Base-by-base conservation (phyloP, 345 rosid genomes). In the Nephelium lappaceum region DNA sequence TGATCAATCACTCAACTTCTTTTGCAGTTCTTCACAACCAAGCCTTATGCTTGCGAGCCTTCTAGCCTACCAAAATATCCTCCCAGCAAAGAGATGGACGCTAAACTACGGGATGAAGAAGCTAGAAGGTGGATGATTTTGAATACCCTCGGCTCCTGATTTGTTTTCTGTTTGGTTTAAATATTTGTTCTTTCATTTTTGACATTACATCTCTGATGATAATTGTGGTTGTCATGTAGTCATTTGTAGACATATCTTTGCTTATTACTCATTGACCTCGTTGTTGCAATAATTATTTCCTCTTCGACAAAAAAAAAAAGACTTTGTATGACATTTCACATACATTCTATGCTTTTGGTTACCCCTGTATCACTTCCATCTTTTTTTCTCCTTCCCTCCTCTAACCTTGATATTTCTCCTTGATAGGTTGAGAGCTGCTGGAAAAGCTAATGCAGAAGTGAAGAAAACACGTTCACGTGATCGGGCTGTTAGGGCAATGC, bases 61-160 rank as follows among this genome's bases (percentile, higher is more conserved):
- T 90, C 97, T 61, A 89, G 87, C 76, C 94, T 92, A 70, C 97
- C 94, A 67, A 92, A 92, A 62, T 90, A 92, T 58, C 97, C 94
- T 36, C 97, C 97, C 68, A 90, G 90, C 87, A 90, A 92, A 82
- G 97, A 92, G 85, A 91, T 92, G 87, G 94, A 91, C 85, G 94
- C 97, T 72, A 90, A 90, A 77, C 84, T 88, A 76, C 85, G 94
- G 77, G 94, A 92, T 85, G 97, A 90, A 83, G 97, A 90, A 87
- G 89, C 94, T 74, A 88, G 97, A 89, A 92, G 97, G 97, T 92
- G 36, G 80, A 81, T 78, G 23, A 38, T 64, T 25, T 43, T 65
- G n/a, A 15, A 36, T 72, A 21, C 11, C 60, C 67, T 68, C 23
- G 15, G 77, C 24, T 25, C 61, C 67, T n/a, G 25, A 31, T 60